phyloP scores from a whole-genome alignment of 2,329 filamentous ascomycete species.

The Chalaropsis thielavioides region DNA sequence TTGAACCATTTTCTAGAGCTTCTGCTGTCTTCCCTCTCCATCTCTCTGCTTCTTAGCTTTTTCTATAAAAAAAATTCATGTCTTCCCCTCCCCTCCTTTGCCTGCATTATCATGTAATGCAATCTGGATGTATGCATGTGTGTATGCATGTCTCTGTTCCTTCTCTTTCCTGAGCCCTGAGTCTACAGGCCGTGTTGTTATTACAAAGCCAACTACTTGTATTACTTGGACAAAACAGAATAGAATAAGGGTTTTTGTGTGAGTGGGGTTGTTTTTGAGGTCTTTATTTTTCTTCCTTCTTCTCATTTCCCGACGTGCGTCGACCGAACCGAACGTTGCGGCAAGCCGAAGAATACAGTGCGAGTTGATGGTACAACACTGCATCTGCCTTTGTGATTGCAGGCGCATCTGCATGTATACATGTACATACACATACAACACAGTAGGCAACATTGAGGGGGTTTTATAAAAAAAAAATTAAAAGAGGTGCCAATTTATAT shows the following conservation, averaged over 20 bases:
- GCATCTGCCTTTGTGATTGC: background rate
- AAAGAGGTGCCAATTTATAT: background rate
- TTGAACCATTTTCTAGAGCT: background rate
- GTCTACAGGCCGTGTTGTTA: background rate
- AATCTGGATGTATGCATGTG: background rate
- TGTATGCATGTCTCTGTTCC: background rate
- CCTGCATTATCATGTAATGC: background rate
- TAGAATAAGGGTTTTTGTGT: too few species aligned
- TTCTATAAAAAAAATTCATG: too few species aligned
- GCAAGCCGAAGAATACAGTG: too few species aligned
- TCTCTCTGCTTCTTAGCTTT: background rate
- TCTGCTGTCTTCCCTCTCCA: background rate
- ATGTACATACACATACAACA: background rate
- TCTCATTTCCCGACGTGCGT: too few species aligned
- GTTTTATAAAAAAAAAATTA: background rate
- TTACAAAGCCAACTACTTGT: background rate
- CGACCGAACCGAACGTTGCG: too few species aligned
- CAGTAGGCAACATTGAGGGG: background rate
- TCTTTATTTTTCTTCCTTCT: too few species aligned
- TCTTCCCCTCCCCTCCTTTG: background rate
- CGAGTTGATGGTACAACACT: too few species aligned
- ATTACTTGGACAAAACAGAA: background rate
- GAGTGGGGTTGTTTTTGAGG: background rate
- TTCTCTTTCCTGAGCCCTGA: background rate
- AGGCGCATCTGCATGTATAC: background rate